phyloP scores from a whole-genome alignment of 225 moss, liverwort and hornwort species.

The Ulota crispa region DNA sequence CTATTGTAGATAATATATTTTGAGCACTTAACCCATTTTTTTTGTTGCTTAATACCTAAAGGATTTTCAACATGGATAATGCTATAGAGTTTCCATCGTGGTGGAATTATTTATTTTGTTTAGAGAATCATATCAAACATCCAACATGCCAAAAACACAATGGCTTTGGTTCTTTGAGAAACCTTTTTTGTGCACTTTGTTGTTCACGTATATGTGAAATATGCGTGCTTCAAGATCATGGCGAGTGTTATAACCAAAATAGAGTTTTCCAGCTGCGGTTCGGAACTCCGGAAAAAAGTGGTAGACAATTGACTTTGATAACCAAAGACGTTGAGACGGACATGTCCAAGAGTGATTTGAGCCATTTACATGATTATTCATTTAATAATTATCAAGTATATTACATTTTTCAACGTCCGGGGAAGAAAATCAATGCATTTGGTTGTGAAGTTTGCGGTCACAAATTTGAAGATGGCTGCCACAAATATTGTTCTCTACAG shows the following conservation, averaged over 20 bases:
- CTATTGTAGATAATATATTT: no score
- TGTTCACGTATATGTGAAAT: not conserved
- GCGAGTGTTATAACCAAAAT: not conserved
- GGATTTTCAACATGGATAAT: not conserved
- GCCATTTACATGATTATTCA: not conserved
- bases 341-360: accelerated
- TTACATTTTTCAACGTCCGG: not conserved
- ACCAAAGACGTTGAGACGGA: accelerated
- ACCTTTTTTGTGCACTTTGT: not conserved
- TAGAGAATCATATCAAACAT: not conserved
- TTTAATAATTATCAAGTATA: not conserved
- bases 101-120: not conserved
- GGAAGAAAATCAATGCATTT: not conserved
- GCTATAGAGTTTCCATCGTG: accelerated
- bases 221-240: not conserved
- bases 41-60: accelerated
- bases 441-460: not conserved
- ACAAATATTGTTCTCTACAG: not conserved
- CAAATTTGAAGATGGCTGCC: accelerated
- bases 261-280: not conserved
- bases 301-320: not conserved
- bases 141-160: not conserved
- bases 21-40: no score
- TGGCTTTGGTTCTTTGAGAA: accelerated
- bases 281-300: accelerated